phyloP scores from a whole-genome alignment of 345 rosid species.

The Brassica nigra region DNA sequence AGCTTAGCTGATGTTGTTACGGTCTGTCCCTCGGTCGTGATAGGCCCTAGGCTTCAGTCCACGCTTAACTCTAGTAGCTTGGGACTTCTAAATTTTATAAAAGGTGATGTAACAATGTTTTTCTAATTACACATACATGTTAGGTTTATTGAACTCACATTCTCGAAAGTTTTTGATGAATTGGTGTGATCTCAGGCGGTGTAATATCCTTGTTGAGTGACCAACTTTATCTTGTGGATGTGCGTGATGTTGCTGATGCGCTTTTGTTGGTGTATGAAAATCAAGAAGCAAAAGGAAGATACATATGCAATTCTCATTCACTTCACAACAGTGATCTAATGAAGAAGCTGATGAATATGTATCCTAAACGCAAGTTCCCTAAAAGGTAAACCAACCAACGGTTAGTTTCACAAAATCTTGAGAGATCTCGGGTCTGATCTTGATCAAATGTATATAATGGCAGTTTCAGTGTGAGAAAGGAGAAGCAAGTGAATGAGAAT shows the following conservation, averaged over 20 bases:
- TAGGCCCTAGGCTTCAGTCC: conserved; percentile 67
- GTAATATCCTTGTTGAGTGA: conserved; percentile 41
- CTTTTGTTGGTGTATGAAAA: conserved; percentile 50
- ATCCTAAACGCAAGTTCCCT: conserved; percentile 46
- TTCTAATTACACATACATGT: background rate
- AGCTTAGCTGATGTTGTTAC: conserved; percentile 45
- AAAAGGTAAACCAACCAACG: conserved; percentile 38
- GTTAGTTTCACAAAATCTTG: background rate
- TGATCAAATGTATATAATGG: conserved; percentile 14
- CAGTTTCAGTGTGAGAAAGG: conserved; percentile 27
- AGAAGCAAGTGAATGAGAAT: conserved; percentile 22
- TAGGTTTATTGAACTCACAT: background rate
- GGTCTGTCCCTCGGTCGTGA: conserved; percentile 48
- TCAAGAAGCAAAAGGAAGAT: conserved; percentile 51
- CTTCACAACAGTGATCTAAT: conserved; percentile 37
- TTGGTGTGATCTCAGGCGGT: conserved; percentile 38
- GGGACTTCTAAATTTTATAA: conserved; percentile 41
- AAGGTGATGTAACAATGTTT: conserved; percentile 41
- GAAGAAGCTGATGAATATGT: conserved; percentile 42
- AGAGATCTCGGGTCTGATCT: background rate
- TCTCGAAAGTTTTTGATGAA: conserved; percentile 12
- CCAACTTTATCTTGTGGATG: conserved; percentile 47
- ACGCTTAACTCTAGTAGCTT: conserved; percentile 53
- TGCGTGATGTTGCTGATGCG: conserved; percentile 51
- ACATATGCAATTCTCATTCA: conserved; percentile 46